Evolutionary conservation across 2,329 filamentous ascomycete species (phyloP).

Genomic region (Furcasterigmium sp.): DNA sequence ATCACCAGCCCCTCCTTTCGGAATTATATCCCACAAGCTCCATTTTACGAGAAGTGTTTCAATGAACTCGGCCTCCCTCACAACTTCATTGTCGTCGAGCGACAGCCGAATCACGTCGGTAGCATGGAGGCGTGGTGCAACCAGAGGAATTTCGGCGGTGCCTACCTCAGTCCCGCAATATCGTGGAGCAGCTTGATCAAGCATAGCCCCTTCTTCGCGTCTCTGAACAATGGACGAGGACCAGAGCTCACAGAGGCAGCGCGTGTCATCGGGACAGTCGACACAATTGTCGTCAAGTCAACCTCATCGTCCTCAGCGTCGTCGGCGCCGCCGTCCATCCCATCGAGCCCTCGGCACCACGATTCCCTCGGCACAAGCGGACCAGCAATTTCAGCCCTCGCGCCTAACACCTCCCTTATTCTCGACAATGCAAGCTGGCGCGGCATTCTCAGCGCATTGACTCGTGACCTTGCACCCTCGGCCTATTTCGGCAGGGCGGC

Average conservation of each 20-base stretch:
- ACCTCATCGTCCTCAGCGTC: conserved; percentile 35
- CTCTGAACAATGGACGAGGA: conserved; percentile 43
- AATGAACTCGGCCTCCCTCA: conserved; percentile 83
- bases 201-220: conserved; percentile 43
- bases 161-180: conserved; percentile 72
- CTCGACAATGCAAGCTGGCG: conserved; percentile 85
- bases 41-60: conserved; percentile 82
- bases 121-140: conserved; percentile 68
- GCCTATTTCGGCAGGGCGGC: conserved; percentile 73
- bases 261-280: conserved; percentile 71
- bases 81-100: conserved; percentile 69
- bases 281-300: conserved; percentile 68
- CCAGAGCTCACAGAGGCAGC: conserved; percentile 69
- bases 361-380: conserved; percentile 11
- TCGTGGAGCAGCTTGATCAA: conserved; percentile 56
- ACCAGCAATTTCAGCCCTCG: conserved; percentile 19
- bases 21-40: conserved; percentile 63
- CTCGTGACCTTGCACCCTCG: conserved; percentile 74
- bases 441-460: conserved; percentile 76
- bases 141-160: conserved; percentile 73
- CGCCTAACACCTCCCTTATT: conserved; percentile 52
- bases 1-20: conserved; percentile 67
- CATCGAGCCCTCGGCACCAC: conserved; percentile 39
- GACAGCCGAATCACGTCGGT: conserved; percentile 57
- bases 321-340: conserved; percentile 40